Conservation (phyloP, 495 filamentous ascomycete genomes). For the Penicillium goetzii region DNA sequence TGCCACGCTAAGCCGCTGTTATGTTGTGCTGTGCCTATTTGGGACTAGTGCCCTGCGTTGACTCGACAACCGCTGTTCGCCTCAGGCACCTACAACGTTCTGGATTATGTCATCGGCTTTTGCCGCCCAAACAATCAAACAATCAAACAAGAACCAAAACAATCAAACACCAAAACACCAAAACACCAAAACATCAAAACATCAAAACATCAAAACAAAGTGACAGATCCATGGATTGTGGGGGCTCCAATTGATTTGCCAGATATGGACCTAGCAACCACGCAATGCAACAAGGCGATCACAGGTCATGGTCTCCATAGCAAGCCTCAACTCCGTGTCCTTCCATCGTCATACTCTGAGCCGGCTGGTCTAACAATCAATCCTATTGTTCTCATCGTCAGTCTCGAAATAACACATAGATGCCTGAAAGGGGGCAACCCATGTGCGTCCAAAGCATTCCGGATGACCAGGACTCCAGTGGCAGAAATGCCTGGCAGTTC, state of each 20-base stretch:
- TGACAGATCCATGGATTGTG: slow-evolving; percentile 8
- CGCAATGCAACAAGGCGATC: not conserved
- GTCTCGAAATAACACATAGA: slow-evolving; percentile 1
- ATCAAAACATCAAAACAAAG: slow-evolving; percentile 20
- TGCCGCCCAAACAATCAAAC: slow-evolving; percentile 11
- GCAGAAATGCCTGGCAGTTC: not conserved
- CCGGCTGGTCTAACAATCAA: not conserved
- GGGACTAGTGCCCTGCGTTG: slow-evolving; percentile 45
- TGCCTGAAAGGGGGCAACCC: slow-evolving; percentile 24
- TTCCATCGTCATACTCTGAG: not conserved
- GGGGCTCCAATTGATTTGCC: not conserved
- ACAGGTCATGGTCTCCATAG: not conserved
- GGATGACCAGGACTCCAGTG: slow-evolving; percentile 10
- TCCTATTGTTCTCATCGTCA: slow-evolving; percentile 4
- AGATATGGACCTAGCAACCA: not conserved
- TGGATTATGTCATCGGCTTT: slow-evolving; percentile 20
- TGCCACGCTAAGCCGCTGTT: slow-evolving; percentile 51
- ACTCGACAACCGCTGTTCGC: slow-evolving; percentile 43
- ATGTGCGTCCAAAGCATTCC: slow-evolving; percentile 10
- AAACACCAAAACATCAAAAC: too few relatives aligned
- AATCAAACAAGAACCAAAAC: slow-evolving; percentile 21
- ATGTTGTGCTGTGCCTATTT: slow-evolving; percentile 43
- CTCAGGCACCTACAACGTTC: slow-evolving; percentile 24
- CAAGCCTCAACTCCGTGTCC: not conserved
- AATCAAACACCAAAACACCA: too few relatives aligned